Evolutionary conservation across 306 rosid species (phyloP), one percentile per base, ranked within the genome.

Genomic region (Casuarina glauca): DNA sequence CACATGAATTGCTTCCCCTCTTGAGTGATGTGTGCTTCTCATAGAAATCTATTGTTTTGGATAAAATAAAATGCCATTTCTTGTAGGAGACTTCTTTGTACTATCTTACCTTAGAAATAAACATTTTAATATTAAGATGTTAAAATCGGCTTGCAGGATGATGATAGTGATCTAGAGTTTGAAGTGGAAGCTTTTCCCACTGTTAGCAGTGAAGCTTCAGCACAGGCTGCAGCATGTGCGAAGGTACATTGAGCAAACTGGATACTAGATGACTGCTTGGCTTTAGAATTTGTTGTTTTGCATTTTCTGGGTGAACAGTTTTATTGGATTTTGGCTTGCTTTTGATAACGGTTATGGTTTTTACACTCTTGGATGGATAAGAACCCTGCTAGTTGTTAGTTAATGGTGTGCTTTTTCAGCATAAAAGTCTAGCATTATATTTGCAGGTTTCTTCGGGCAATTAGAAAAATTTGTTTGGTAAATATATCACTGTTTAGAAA

Each of bases 171-270:
- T 78, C 68, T 89, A 41, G 99, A 95, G 48, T 87, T 71, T 84
- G 97, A 95, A 63, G 45, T 90, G 75, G 97, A 93, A 78, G 80
- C 84, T 19, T 52, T 61, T 62, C 97, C 99, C 76, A 55, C 87
- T 42, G 81, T 86, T 54, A 86, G 72, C 73, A 75, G 45, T 60
- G 97, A 95, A 74, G 73, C 89, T 82, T 76, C 80, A 55, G 71
- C 83, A 42, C 97, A 95, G 90, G 88, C 97, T 73, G 82, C 94
- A 45, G 99, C 99, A 54, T 95, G 86, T 71, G 94, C 83, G 86
- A 95, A 95, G 96, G 98, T 91, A 72, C 74, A 44, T 70, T 3
- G 39, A 12, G 67, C 54, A 69, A 42, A 57, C n/a, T 69, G 11
- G 10, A n/a, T 66, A 3, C 67, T 20, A 20, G 51, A 57, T 60